Evolutionary conservation across 225 moss, liverwort and hornwort genomes (phyloP), one percentile per base, ranked within the genome.

Genomic region (Sphagnum tenellum): DNA sequence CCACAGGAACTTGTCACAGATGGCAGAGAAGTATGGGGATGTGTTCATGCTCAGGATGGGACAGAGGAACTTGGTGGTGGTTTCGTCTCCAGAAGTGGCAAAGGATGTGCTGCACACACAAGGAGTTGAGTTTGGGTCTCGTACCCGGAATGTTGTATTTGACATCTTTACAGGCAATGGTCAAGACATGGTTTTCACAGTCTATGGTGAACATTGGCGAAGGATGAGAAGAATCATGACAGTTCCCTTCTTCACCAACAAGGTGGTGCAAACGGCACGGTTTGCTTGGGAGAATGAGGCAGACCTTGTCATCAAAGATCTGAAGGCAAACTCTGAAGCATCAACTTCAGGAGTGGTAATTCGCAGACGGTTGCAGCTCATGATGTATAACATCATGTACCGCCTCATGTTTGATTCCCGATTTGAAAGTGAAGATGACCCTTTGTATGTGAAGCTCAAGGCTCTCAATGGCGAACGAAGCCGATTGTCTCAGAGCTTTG

Each of bases 331-430:
- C 5, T 75, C 84, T 29, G 69, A 72, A 10, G 52, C 88, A 1
- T 49, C 73, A 11, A 84, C 84, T 48, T 67, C 79, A 46, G 85
- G 82, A 29, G 73, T 86, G 47, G 82, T 82, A 47, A 86, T 82
- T 60, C 71, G 82, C 2, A 62, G 55, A 59, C 69, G 88, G 64
- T 69, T 88, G 69, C 88, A 88, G 85, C 77, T 85, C 44, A 79
- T 88, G 82, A 88, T 88, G 85, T 85, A 82, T 70, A 88, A 85
- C 71, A 60, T 82, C 68, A 88, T 88, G 82, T 85, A 85, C 69
- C 77, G 77, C 49, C 57, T 86, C 62, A 82, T 86, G 85, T 86
- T 86, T 53, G 75, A 82, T 55, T 75, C 76, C 3, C 71, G 88
- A 48, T 88, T 88, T 61, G 79, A 85, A 57, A 70, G 77, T 59